These are phyloP conservation scores for Flueggea neowawraea DNA, from an alignment of 441 rosid species.

Conservation along the genomic window DNA sequence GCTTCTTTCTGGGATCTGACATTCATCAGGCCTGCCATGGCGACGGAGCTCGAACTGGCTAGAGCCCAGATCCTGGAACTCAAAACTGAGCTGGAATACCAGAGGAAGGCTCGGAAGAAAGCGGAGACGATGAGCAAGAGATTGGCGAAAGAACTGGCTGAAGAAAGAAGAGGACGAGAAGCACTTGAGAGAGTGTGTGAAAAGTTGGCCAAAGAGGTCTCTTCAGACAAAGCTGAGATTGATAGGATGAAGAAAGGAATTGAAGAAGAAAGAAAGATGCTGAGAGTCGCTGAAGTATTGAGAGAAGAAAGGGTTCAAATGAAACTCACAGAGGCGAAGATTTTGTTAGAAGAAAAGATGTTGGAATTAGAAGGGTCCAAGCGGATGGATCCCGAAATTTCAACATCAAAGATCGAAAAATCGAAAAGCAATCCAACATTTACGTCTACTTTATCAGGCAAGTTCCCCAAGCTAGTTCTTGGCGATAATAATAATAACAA, in stretches of 20 bases:
- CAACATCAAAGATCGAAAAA: conserved; percentile 8
- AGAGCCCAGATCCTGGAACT: conserved; percentile 49
- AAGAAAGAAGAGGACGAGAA: conserved; percentile 45
- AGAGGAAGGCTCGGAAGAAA: conserved; percentile 56
- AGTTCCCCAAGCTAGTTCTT: conserved; percentile 28
- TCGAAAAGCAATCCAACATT: not conserved
- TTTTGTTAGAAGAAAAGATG: conserved; percentile 65
- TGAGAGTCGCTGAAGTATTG: conserved; percentile 62
- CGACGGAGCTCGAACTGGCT: conserved; percentile 46
- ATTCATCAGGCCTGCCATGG: conserved; percentile 55
- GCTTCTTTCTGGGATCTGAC: conserved; percentile 72
- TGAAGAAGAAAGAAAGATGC: conserved; percentile 81
- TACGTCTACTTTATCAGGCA: conserved; percentile 21
- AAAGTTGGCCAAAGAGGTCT: conserved; percentile 53
- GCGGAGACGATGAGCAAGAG: conserved; percentile 30
- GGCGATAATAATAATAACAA: conserved; percentile 18
- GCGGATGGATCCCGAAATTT: not conserved
- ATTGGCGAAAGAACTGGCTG: conserved; percentile 46
- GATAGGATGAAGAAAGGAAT: conserved; percentile 52
- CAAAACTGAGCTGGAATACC: conserved; percentile 65
- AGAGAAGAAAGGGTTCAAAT: conserved; percentile 91
- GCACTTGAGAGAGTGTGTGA: conserved; percentile 56
- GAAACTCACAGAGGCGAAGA: conserved; percentile 79
- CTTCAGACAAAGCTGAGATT: conserved; percentile 45
- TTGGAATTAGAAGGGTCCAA: conserved; percentile 22